These are phyloP conservation scores for Carex parvula DNA, from an alignment of 176 grass and related monocot genomes.

Conservation along the genomic window DNA sequence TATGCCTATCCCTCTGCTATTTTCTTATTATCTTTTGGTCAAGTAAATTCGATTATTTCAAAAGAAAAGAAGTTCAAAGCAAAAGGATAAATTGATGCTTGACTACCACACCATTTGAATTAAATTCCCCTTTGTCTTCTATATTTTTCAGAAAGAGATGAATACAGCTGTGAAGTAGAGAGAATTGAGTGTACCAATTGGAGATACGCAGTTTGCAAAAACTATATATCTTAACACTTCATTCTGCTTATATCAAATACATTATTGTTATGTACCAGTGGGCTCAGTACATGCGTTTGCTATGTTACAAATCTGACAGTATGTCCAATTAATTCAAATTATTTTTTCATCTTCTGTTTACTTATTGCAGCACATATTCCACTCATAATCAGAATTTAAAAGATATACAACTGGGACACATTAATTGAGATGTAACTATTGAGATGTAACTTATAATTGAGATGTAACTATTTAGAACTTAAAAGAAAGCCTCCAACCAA, in stretches of 20 bases:
- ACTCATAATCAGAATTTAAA: too few species aligned
- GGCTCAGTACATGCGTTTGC: neutral
- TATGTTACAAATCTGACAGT: neutral
- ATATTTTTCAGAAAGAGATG: constrained; percentile 77
- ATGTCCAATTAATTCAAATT: constrained; percentile 10
- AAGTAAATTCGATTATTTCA: neutral
- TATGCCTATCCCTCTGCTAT: constrained; percentile 29
- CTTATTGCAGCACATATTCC: too few species aligned
- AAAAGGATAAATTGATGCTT: neutral
- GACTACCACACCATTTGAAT: neutral
- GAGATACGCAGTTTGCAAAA: constrained; percentile 89
- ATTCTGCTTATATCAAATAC: too few species aligned
- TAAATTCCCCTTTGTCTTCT: constrained; percentile 14
- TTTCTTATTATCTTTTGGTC: neutral
- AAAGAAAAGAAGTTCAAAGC: constrained; percentile 7
- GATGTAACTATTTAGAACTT: too few species aligned
- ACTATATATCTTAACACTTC: constrained; percentile 50
- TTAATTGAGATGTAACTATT: too few species aligned
- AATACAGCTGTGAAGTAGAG: constrained; percentile 48
- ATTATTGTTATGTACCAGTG: too few species aligned
- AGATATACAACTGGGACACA: too few species aligned
- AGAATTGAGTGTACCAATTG: constrained; percentile 65
- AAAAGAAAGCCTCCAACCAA: too few species aligned
- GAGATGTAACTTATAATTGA: too few species aligned
- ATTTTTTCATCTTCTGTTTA: constrained; percentile 17